Percentiles rank a stretch among this genome's conserved stretches.
Conservation (phyloP, 768 basidiomycete species). For the Tephrocybe sp. region DNA sequence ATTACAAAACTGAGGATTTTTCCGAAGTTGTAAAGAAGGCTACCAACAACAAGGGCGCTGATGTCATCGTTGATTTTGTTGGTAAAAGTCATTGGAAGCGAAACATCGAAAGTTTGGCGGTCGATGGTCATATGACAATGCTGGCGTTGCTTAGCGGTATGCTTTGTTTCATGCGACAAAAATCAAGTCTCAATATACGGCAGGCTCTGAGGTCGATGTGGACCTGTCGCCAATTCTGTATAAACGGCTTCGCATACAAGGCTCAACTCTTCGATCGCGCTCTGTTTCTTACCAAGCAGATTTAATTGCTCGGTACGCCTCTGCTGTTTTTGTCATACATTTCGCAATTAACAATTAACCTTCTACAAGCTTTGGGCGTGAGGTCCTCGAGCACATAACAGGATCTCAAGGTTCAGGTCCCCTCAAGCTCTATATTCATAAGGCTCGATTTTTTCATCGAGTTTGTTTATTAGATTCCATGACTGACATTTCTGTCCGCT, state of each 20-base stretch:
- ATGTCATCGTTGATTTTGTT: conserved; percentile 86
- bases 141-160: conserved; percentile 68
- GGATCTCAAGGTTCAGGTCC: conserved; percentile 54
- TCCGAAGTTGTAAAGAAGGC: conserved; percentile 66
- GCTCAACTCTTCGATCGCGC: conserved; percentile 82
- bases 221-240: conserved; percentile 69
- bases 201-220: conserved; percentile 54
- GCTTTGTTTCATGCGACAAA: neutral
- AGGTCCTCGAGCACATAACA: conserved; percentile 59
- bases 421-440: conserved; percentile 76
- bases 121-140: conserved; percentile 76
- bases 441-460: conserved; percentile 41
- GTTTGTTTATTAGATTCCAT: neutral
- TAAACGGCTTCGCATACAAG: conserved; percentile 87
- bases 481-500: neutral
- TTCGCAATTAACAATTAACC: neutral
- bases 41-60: conserved; percentile 70
- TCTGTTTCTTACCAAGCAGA: conserved; percentile 75
- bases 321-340: neutral
- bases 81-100: conserved; percentile 72
- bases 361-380: conserved; percentile 47
- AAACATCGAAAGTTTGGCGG: conserved; percentile 68
- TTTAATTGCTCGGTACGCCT: conserved; percentile 55
- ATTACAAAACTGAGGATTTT: conserved; percentile 87
- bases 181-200: neutral